A percentile compares a stretch with the other conserved stretches of the same genome.
These are phyloP conservation scores for Daldinia bambusicola DNA, from an alignment of 495 filamentous ascomycete species.

Conservation along the genomic window DNA sequence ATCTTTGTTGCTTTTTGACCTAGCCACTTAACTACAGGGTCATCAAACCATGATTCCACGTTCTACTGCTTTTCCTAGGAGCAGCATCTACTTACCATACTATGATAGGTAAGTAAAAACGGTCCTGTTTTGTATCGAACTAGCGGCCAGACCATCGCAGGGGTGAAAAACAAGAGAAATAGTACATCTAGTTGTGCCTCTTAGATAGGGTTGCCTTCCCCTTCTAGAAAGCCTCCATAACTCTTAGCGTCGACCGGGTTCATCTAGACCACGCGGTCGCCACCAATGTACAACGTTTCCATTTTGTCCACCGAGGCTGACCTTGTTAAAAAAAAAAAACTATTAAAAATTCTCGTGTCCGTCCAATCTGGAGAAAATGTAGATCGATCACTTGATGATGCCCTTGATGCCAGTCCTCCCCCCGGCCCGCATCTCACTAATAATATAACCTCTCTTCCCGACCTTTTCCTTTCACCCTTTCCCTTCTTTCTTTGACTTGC, in stretches of 20 bases:
- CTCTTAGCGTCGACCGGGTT: slow-evolving; percentile 41
- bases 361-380: slow-evolving; percentile 29
- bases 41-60: slow-evolving; percentile 23
- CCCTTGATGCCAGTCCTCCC: background rate
- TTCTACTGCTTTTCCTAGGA: background rate
- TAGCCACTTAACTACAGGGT: slow-evolving; percentile 21
- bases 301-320: slow-evolving; percentile 40
- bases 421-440: slow-evolving; percentile 26
- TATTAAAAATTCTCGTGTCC: slow-evolving; percentile 39
- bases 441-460: slow-evolving; percentile 19
- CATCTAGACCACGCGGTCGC: slow-evolving; percentile 43
- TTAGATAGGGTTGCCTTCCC: slow-evolving; percentile 47
- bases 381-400: slow-evolving; percentile 34
- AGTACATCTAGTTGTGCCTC: background rate
- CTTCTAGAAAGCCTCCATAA: slow-evolving; percentile 45
- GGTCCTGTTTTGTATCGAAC: background rate
- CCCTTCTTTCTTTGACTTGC: slow-evolving; percentile 12
- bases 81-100: background rate
- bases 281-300: slow-evolving; percentile 13
- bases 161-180: background rate
- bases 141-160: background rate
- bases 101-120: slow-evolving; percentile 3
- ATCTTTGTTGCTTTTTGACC: slow-evolving; percentile 12
- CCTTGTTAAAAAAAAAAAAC: slow-evolving; percentile 25
- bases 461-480: slow-evolving; percentile 14